Evolutionary conservation across 768 basidiomycete species (phyloP).

Genomic region (Auricularia sp.): DNA sequence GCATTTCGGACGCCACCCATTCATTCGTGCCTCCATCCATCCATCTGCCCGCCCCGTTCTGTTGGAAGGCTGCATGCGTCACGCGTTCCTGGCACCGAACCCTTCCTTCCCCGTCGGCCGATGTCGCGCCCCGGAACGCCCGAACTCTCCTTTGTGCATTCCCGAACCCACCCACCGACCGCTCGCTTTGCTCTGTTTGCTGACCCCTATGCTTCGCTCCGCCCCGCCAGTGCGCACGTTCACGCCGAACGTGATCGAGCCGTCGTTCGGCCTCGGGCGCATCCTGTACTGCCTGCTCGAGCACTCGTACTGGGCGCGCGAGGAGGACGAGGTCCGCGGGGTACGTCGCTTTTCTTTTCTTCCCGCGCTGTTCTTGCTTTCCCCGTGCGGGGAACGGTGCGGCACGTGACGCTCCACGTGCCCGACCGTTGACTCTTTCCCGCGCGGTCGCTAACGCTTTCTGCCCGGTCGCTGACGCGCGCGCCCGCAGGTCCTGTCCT

Average conservation of each 20-base stretch:
- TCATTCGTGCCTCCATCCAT: too few relatives aligned
- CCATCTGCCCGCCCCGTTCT: too few relatives aligned
- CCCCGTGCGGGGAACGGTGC: background rate
- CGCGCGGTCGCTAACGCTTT: background rate
- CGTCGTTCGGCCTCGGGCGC: constrained; percentile 94
- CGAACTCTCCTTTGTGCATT: too few relatives aligned
- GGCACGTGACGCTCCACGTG: background rate
- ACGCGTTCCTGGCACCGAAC: too few relatives aligned
- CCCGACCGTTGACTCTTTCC: background rate
- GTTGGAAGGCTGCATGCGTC: too few relatives aligned
- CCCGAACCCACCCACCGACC: background rate
- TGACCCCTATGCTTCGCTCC: background rate
- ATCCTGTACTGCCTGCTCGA: constrained; percentile 91
- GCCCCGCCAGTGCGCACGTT: constrained; percentile 70
- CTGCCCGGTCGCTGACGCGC: constrained; percentile 9
- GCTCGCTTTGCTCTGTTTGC: background rate
- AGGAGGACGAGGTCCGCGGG: constrained; percentile 81
- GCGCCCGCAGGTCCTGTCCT: constrained; percentile 64
- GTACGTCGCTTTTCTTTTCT: constrained; percentile 35
- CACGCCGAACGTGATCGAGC: constrained; percentile 96
- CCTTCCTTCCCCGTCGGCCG: too few relatives aligned
- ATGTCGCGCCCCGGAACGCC: too few relatives aligned
- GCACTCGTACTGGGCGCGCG: constrained; percentile 92
- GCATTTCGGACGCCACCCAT: background rate
- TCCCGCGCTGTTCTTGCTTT: constrained; percentile 4